phyloP scores from a whole-genome alignment of 2,329 filamentous ascomycete species.

The Rutstroemia sp. region DNA sequence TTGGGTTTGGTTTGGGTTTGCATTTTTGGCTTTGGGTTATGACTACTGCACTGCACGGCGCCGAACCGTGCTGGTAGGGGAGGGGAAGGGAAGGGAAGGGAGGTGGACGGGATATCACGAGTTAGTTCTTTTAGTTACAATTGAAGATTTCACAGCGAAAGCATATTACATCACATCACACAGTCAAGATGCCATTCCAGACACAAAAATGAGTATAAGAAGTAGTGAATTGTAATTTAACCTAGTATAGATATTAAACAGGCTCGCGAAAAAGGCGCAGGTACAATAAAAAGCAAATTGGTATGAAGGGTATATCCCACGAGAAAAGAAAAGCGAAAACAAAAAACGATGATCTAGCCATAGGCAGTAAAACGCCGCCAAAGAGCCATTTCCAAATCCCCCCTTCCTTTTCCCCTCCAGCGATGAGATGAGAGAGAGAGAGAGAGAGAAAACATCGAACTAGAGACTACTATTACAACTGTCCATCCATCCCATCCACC shows the following conservation, averaged over 20 bases:
- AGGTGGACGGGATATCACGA: no score
- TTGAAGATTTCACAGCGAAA: no score
- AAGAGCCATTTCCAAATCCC: background rate
- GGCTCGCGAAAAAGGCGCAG: background rate
- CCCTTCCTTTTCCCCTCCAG: background rate
- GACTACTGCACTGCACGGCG: no score
- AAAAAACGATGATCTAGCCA: background rate
- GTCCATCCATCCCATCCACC: background rate
- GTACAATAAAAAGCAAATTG: background rate
- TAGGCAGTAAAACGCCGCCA: background rate
- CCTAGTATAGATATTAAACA: background rate
- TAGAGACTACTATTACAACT: constrained; percentile 13
- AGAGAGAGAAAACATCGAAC: constrained; percentile 2
- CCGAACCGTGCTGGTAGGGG: no score
- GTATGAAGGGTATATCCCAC: constrained; percentile 10
- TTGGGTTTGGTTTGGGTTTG: no score
- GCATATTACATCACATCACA: no score
- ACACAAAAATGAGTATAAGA: background rate
- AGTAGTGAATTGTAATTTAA: background rate
- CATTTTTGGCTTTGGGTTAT: no score
- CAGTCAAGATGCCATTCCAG: background rate
- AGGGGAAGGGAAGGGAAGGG: no score
- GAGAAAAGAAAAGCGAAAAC: background rate
- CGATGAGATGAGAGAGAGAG: no score
- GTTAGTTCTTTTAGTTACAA: no score